phyloP scores from a whole-genome alignment of 2,329 filamentous ascomycete genomes.

The Aspergillus candidus region DNA sequence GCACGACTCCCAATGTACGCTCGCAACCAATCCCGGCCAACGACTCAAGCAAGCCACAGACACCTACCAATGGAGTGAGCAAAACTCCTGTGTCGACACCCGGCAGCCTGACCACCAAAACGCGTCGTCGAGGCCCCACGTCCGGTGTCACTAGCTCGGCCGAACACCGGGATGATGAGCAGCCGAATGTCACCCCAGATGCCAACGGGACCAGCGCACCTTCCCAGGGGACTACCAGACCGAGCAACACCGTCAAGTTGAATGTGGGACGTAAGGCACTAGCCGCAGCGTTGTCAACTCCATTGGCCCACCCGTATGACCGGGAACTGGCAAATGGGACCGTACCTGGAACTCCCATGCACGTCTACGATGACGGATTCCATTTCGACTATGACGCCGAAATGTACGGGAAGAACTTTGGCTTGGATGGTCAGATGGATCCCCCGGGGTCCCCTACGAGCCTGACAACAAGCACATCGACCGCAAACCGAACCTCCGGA shows the following conservation, averaged over 20 bases:
- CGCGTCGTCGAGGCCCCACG: constrained; percentile 12
- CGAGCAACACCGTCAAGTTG: constrained; percentile 12
- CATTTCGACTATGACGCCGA: constrained; percentile 18
- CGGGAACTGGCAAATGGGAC: constrained; percentile 7
- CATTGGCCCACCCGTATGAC: constrained; percentile 2
- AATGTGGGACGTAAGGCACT: constrained; percentile 13
- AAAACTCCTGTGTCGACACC: constrained; percentile 4
- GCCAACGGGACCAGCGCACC: constrained; percentile 1
- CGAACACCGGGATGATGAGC: neutral
- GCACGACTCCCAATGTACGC: constrained; percentile 6
- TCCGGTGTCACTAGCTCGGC: neutral
- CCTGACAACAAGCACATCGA: constrained; percentile 13
- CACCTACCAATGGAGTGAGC: constrained; percentile 6
- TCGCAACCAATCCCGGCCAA: neutral
- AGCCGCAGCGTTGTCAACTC: constrained; percentile 3
- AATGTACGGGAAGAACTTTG: constrained; percentile 17
- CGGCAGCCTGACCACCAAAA: constrained; percentile 2
- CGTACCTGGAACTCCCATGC: constrained; percentile 6
- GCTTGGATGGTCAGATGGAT: constrained; percentile 17
- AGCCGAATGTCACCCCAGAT: neutral
- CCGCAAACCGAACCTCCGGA: constrained; percentile 12
- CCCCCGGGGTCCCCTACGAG: constrained; percentile 15
- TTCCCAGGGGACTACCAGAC: constrained; percentile 2
- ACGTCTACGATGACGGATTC: constrained; percentile 11
- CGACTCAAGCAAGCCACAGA: constrained; percentile 2